A percentile compares a stretch with the other conserved stretches of the same genome.
phyloP scores from a whole-genome alignment of 2,329 filamentous ascomycete species.

The Botrytis fragariae region DNA sequence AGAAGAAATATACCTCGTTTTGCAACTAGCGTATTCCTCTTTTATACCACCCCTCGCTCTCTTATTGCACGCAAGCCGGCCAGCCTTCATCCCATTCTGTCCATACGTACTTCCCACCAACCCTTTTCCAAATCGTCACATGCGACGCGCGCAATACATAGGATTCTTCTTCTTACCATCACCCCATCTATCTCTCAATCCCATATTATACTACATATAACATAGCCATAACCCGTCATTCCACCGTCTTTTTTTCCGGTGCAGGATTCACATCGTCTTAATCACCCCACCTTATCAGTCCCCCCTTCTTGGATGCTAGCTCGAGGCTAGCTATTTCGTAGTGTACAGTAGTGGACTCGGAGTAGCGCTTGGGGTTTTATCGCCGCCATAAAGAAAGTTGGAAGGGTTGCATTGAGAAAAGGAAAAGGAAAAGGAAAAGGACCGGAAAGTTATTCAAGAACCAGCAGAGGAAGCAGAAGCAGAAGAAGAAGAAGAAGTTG shows the following conservation, averaged over 20 bases:
- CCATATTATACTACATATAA: not conserved
- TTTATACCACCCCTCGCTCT: not conserved
- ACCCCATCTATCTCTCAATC: not conserved
- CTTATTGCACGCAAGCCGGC: not conserved
- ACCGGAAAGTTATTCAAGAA: not conserved
- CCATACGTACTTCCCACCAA: not conserved
- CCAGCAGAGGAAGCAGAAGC: not conserved
- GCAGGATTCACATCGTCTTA: not conserved
- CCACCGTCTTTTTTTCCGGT: not conserved
- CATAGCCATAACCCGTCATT: not conserved
- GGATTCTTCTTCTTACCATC: not conserved
- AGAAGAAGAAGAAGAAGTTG: not conserved
- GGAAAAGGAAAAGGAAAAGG: not conserved
- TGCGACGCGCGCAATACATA: not conserved
- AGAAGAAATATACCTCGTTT: constrained; percentile 6
- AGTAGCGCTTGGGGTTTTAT: constrained; percentile 13
- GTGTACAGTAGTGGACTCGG: constrained; percentile 13
- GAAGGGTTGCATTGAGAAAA: constrained; percentile 13
- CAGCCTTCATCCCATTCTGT: not conserved
- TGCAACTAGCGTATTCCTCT: not conserved
- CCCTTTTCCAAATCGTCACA: not conserved
- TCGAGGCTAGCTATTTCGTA: constrained; percentile 1
- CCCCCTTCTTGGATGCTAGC: not conserved
- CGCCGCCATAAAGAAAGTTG: constrained; percentile 11
- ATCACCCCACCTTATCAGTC: constrained; percentile 16